Percentiles rank a stretch among this genome's conserved stretches.
Evolutionary conservation across 768 basidiomycete genomes (phyloP).

Genomic region (Macrolepiota albuminosa): DNA sequence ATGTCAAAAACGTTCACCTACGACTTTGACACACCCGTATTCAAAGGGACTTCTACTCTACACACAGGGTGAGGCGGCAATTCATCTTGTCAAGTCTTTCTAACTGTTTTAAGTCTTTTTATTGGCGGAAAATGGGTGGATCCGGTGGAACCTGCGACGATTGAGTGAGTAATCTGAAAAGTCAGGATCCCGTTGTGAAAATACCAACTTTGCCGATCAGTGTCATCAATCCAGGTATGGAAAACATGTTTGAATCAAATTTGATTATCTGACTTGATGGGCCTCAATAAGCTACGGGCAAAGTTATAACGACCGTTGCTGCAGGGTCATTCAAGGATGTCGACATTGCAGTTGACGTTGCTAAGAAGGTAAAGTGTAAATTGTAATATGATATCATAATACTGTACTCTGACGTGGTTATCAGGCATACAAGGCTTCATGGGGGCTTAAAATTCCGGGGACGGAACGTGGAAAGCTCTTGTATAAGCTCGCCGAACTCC

Average conservation of each 20-base stretch:
- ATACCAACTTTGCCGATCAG: constrained; percentile 3
- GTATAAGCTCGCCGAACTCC: constrained; percentile 27
- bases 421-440: constrained; percentile 45
- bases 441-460: constrained; percentile 62
- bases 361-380: constrained; percentile 34
- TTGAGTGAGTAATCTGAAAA: constrained; percentile 43
- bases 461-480: constrained; percentile 21
- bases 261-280: constrained; percentile 21
- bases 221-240: constrained; percentile 22
- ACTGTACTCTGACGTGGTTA: neutral
- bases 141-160: constrained; percentile 40
- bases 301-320: constrained; percentile 45
- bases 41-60: constrained; percentile 54
- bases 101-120: constrained; percentile 33
- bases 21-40: constrained; percentile 48
- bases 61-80: constrained; percentile 42
- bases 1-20: constrained; percentile 40
- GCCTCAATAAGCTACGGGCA: constrained; percentile 45
- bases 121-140: constrained; percentile 58
- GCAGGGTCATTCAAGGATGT: constrained; percentile 59
- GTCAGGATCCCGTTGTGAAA: neutral
- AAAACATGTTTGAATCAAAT: neutral
- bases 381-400: neutral
- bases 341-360: constrained; percentile 57
- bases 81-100: neutral